Evolutionary conservation across 2,329 filamentous ascomycete species (phyloP).

Genomic region (Epichloe amarillans): DNA sequence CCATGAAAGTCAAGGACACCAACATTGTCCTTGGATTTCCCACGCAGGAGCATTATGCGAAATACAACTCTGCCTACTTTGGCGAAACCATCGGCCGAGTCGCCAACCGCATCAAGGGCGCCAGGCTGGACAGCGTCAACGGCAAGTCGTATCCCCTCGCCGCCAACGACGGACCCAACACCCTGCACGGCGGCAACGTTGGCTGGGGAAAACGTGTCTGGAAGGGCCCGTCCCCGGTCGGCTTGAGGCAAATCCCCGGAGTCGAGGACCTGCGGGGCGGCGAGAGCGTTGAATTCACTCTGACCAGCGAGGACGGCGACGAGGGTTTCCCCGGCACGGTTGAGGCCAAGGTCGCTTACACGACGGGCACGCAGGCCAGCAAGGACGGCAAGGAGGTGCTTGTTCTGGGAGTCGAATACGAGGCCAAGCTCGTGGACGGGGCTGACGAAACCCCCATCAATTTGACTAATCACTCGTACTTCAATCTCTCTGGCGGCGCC

Average conservation of each 20-base stretch:
- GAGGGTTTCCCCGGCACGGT: slow-evolving; percentile 85
- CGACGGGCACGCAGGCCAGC: slow-evolving; percentile 51
- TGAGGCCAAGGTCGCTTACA: slow-evolving; percentile 66
- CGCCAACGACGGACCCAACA: slow-evolving; percentile 67
- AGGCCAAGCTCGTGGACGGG: slow-evolving; percentile 66
- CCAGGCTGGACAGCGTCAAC: slow-evolving; percentile 60
- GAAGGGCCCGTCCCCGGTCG: slow-evolving; percentile 53
- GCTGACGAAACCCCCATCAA: slow-evolving; percentile 85
- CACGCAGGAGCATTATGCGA: slow-evolving; percentile 57
- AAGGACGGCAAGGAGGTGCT: slow-evolving; percentile 49
- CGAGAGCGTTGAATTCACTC: slow-evolving; percentile 53
- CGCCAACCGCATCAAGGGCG: slow-evolving; percentile 68
- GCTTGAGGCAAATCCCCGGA: slow-evolving; percentile 35
- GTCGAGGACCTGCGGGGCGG: slow-evolving; percentile 41
- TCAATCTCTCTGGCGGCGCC: slow-evolving; percentile 44
- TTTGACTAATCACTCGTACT: slow-evolving; percentile 89
- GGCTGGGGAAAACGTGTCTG: slow-evolving; percentile 78
- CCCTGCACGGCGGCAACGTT: slow-evolving; percentile 54
- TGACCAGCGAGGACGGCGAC: slow-evolving; percentile 65
- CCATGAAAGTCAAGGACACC: slow-evolving; percentile 60
- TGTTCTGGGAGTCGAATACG: slow-evolving; percentile 76
- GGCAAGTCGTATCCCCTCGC: slow-evolving; percentile 53
- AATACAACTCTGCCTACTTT: slow-evolving; percentile 68
- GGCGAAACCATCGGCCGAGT: slow-evolving; percentile 84
- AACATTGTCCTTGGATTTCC: slow-evolving; percentile 89